phyloP scores from a whole-genome alignment of 495 filamentous ascomycete species.

The Penicillium arizonense region DNA sequence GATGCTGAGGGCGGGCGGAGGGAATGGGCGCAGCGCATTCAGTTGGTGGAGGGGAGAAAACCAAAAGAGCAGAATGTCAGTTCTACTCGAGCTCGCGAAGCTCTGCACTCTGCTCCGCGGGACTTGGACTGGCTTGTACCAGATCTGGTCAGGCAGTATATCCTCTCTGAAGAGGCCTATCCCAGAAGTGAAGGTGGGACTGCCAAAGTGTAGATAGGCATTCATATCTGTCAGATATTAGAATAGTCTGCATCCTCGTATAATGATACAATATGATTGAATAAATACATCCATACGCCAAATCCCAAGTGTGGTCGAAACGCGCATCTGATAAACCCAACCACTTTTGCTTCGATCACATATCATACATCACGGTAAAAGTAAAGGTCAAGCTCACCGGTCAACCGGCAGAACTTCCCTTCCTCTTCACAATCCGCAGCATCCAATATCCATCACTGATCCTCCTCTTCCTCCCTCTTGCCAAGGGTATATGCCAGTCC shows the following conservation, averaged over 20 bases:
- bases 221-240: background rate
- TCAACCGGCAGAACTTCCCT: background rate
- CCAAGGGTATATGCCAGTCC: constrained; percentile 69
- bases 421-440: background rate
- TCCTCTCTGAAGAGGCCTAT: constrained; percentile 40
- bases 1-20: constrained; percentile 56
- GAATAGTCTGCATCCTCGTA: background rate
- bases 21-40: constrained; percentile 70
- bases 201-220: background rate
- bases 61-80: constrained; percentile 62
- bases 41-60: constrained; percentile 61
- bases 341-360: constrained; percentile 3
- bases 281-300: constrained; percentile 1
- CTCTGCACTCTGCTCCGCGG: constrained; percentile 52
- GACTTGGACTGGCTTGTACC: constrained; percentile 64
- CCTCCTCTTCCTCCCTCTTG: constrained; percentile 54
- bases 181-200: background rate
- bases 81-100: constrained; percentile 75
- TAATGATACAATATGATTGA: constrained; percentile 5
- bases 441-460: constrained; percentile 20
- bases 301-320: background rate
- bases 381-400: too few relatives aligned
- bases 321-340: background rate
- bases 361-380: constrained; percentile 18
- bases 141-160: constrained; percentile 58